Percentiles rank a stretch among this genome's conserved stretches.
phyloP scores from a whole-genome alignment of 148 eudicot genomes.

The Nepenthes gracilis region DNA sequence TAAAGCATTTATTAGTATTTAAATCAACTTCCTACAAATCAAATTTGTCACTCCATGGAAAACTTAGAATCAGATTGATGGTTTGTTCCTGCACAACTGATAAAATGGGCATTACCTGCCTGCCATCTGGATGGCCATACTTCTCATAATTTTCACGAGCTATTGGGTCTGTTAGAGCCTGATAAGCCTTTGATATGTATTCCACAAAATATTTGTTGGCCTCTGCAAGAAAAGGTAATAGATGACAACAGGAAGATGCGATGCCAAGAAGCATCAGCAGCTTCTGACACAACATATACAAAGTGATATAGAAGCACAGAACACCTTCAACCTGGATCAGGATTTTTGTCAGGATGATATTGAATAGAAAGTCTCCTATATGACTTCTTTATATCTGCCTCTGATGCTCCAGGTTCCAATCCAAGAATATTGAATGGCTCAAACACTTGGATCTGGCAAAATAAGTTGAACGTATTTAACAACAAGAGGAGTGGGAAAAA shows the following conservation, averaged over 20 bases:
- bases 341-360: constrained; percentile 36
- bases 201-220: constrained; percentile 20
- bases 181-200: constrained; percentile 19
- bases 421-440: constrained; percentile 22
- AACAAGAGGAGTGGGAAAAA: neutral
- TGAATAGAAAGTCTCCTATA: constrained; percentile 18
- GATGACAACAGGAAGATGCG: neutral
- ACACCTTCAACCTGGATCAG: constrained; percentile 19
- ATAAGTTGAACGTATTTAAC: neutral
- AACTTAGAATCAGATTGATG: neutral
- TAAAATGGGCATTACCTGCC: constrained; percentile 10
- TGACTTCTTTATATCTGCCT: constrained; percentile 19
- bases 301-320: neutral
- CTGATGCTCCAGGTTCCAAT: constrained; percentile 18
- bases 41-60: neutral
- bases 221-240: constrained; percentile 9
- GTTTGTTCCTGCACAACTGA: neutral
- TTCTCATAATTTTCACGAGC: constrained; percentile 20
- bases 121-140: constrained; percentile 23
- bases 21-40: neutral
- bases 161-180: constrained; percentile 17
- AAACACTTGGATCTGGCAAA: constrained; percentile 16
- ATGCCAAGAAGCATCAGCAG: neutral
- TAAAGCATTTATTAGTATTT: neutral
- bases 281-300: neutral